A percentile compares a stretch with the other conserved stretches of the same genome.
These are phyloP conservation scores for Spongiforma sp. DNA, from an alignment of 1,284 basidiomycete genomes.

Conservation along the genomic window DNA sequence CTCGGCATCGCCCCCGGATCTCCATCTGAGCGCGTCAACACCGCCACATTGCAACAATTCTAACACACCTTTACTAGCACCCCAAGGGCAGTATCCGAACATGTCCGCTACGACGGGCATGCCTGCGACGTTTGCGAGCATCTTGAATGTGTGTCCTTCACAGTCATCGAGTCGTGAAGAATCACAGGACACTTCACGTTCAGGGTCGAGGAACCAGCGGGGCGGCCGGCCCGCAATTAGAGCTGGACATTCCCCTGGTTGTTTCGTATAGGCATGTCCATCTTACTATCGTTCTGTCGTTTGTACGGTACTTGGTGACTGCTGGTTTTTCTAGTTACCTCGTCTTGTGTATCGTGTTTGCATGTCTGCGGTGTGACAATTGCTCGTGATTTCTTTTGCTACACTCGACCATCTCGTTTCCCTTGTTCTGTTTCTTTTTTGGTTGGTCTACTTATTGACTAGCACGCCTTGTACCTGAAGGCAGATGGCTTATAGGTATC, in stretches of 20 bases:
- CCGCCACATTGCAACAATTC: slow-evolving; percentile 5
- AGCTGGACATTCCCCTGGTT: background rate
- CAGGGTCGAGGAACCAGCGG: slow-evolving; percentile 25
- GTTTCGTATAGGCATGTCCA: background rate
- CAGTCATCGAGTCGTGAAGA: slow-evolving; percentile 29
- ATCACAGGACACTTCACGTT: slow-evolving; percentile 24
- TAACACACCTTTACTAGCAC: background rate
- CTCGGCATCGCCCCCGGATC: slow-evolving; percentile 24
- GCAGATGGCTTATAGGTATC: slow-evolving; percentile 8
- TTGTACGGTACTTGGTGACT: slow-evolving; percentile 13
- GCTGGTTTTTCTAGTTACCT: slow-evolving; percentile 2
- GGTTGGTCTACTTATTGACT: slow-evolving; percentile 2
- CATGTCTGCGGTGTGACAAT: slow-evolving; percentile 9
- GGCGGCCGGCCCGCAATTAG: slow-evolving; percentile 20
- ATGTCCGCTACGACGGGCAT: slow-evolving; percentile 30
- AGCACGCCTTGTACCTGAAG: background rate
- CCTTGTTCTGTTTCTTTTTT: background rate
- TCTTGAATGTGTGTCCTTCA: slow-evolving; percentile 64
- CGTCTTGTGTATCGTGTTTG: slow-evolving; percentile 3
- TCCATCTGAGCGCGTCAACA: slow-evolving; percentile 3
- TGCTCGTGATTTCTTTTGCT: background rate
- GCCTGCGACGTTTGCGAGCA: slow-evolving; percentile 60
- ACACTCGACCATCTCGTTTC: too few relatives aligned
- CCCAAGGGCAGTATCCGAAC: slow-evolving; percentile 23
- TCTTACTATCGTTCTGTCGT: too few relatives aligned